These are phyloP conservation scores for Akanthomyces muscarius DNA, from an alignment of 2,329 filamentous ascomycete species.

Conservation along the genomic window DNA sequence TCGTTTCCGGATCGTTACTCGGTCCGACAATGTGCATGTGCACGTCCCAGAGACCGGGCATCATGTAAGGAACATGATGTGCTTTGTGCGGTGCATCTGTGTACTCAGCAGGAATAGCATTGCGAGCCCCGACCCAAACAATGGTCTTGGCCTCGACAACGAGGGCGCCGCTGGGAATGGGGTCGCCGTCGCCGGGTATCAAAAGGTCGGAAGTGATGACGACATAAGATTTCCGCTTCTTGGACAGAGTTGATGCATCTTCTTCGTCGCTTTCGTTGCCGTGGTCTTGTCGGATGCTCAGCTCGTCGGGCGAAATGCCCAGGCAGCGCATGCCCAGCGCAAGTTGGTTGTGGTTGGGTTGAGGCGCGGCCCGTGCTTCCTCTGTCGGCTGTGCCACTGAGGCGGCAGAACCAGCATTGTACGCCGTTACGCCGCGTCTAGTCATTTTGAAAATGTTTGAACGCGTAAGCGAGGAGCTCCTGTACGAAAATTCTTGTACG, in stretches of 20 bases:
- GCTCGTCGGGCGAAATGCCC: neutral
- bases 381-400: neutral
- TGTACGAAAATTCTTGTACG: too few relatives aligned
- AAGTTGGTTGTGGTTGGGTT: neutral
- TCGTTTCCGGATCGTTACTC: slow-evolving; percentile 20
- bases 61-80: slow-evolving; percentile 38
- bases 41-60: slow-evolving; percentile 52
- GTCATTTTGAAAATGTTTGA: too few relatives aligned
- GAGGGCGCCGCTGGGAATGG: slow-evolving; percentile 30
- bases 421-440: too few relatives aligned
- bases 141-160: slow-evolving; percentile 35
- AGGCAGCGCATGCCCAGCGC: neutral
- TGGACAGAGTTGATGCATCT: neutral
- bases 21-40: slow-evolving; percentile 45
- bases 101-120: slow-evolving; percentile 28
- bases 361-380: neutral
- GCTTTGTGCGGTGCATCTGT: slow-evolving; percentile 25
- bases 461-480: too few relatives aligned
- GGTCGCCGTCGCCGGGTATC: slow-evolving; percentile 36
- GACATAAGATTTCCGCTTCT: slow-evolving; percentile 29
- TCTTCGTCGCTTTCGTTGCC: neutral
- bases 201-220: slow-evolving; percentile 33
- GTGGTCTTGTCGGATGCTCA: neutral
- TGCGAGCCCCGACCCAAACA: slow-evolving; percentile 34
- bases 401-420: too few relatives aligned